Conservation (phyloP, 2,329 filamentous ascomycete species). For the Fusarium floridanum region DNA sequence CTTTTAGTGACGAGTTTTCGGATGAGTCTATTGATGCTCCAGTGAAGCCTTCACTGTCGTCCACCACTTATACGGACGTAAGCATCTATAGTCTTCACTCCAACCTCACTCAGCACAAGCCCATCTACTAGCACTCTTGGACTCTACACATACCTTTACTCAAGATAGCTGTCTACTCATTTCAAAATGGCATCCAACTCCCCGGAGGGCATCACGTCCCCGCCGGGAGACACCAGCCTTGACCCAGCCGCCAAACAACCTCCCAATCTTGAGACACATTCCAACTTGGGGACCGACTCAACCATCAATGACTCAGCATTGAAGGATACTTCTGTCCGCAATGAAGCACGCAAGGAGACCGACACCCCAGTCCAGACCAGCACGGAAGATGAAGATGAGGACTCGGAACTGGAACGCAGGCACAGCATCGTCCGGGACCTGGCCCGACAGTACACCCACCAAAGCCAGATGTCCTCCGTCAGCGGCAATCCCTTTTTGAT, state of each 20-base stretch:
- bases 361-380: not conserved
- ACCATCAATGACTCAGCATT: constrained; percentile 1
- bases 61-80: not conserved
- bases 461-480: constrained; percentile 62
- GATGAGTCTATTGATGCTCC: not conserved
- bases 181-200: constrained; percentile 15
- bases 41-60: constrained; percentile 8
- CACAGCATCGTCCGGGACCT: constrained; percentile 61
- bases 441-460: constrained; percentile 64
- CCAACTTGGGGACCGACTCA: constrained; percentile 10
- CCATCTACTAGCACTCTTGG: not conserved
- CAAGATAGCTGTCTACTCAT: not conserved
- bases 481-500: constrained; percentile 44
- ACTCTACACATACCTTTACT: not conserved
- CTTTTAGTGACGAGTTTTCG: not conserved
- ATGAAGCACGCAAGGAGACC: constrained; percentile 7
- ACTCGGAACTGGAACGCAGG: constrained; percentile 51
- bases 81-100: not conserved
- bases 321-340: not conserved
- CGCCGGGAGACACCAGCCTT: not conserved
- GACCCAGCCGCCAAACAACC: not conserved
- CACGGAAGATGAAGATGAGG: constrained; percentile 52
- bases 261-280: not conserved
- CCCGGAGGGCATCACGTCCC: not conserved
- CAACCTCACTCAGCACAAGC: not conserved